A percentile compares a stretch with the other conserved stretches of the same genome.
These are phyloP conservation scores for Solanum okadae DNA, from an alignment of 257 asterid species.

Conservation along the genomic window DNA sequence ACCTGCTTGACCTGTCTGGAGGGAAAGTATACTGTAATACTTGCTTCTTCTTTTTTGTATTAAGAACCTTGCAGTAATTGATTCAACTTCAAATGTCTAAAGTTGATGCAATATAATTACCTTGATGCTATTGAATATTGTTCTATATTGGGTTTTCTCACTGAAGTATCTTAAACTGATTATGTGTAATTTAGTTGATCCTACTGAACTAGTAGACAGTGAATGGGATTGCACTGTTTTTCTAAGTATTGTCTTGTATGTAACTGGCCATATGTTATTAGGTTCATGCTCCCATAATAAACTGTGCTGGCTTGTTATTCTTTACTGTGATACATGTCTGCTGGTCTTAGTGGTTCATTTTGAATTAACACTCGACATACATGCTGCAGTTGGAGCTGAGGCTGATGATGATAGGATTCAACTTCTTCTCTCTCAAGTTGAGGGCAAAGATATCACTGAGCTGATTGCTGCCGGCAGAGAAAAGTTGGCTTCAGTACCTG, in stretches of 20 bases:
- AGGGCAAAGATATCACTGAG: constrained; percentile 36
- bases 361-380: background rate
- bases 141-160: background rate
- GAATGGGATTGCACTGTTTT: background rate
- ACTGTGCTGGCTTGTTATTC: background rate
- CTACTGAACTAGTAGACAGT: background rate
- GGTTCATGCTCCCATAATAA: background rate
- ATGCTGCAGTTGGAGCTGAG: constrained; percentile 34
- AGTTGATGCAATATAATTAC: background rate
- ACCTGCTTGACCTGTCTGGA: background rate
- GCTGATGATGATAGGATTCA: constrained; percentile 31
- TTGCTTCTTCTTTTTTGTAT: background rate
- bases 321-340: background rate
- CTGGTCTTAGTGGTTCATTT: background rate
- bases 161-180: background rate
- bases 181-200: background rate
- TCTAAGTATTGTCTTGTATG: background rate
- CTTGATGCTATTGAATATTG: background rate
- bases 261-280: background rate
- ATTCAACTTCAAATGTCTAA: background rate
- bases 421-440: constrained; percentile 20
- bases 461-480: constrained; percentile 46
- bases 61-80: background rate
- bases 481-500: constrained; percentile 43
- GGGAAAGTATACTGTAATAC: background rate